Base-by-base conservation (phyloP, 2,329 filamentous ascomycete species). In the Phyllosticta paracitricarpa region DNA sequence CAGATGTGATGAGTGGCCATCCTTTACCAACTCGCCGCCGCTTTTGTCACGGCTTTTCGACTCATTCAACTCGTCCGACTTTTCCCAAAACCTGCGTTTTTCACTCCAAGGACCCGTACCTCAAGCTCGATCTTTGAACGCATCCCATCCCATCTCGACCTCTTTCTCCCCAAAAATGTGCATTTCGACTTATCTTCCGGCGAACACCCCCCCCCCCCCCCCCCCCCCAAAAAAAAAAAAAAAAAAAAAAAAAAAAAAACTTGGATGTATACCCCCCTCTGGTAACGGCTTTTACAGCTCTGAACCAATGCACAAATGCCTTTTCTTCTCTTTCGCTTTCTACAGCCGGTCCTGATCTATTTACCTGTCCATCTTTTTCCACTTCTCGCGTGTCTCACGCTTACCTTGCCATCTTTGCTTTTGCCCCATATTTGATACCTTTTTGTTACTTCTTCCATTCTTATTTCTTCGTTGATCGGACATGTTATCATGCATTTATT, bases 281-380 rank as follows among this genome's bases (percentile, higher is more conserved):
- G 22, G 9, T 54, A 17, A 54, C 52, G 22, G 40, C 40, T 28
- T 22, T 54, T 6, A 30, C 52, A 8, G 52, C 52, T 24, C 25
- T n/a, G 25, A 19, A 12, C 52, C n/a, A 54, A 54, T 28, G 22
- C 40, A n/a, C 30, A 58, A 35, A 26, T 9, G 33, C 51, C 48
- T 61, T 58, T 48, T 28, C 33, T 54, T 61, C 28, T 54, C 51
- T 22, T 28, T 33, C 35, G 9, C 14, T 4, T 48, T 17, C 40
- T n/a, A 48, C 40, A 17, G 40, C 40, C 40, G 40, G 40, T 17
- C 9, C 19, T 22, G 52, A 25, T 19, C 4, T 25, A n/a, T 35
- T 19, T 59, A 51, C 14, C 24, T 24, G 9, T 22, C 25, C 26
- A 26, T 62, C 48, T 81, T 86, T 64, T 79, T 79, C 55, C 67